Percentiles rank a stretch among this genome's conserved stretches.
Conservation (phyloP, 495 filamentous ascomycete genomes). For the Penicillium cosmopolitanum region DNA sequence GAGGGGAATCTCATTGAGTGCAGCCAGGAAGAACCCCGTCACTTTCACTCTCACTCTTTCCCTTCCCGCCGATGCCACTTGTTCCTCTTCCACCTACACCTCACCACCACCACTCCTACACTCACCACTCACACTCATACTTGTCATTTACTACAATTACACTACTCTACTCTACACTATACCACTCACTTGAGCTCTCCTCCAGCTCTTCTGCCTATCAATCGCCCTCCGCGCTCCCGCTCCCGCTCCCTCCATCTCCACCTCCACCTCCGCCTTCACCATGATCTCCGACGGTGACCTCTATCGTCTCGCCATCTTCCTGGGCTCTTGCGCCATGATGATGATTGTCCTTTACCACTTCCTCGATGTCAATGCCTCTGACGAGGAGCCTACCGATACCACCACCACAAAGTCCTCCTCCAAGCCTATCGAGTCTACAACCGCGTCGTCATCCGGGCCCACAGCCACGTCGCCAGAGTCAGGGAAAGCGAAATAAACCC, state of each 20-base stretch:
- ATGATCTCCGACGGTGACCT: constrained; percentile 90
- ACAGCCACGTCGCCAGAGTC: constrained; percentile 5
- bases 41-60: too few relatives aligned
- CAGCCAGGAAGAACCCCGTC: constrained; percentile 9
- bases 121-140: neutral
- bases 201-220: neutral
- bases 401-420: constrained; percentile 21
- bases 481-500: constrained; percentile 8
- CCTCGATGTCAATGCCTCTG: constrained; percentile 87
- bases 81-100: neutral
- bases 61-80: neutral
- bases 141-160: neutral
- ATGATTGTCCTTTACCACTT: constrained; percentile 96
- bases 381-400: constrained; percentile 40
- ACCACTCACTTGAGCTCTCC: neutral
- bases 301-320: constrained; percentile 86
- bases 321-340: constrained; percentile 89
- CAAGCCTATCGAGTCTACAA: constrained; percentile 28
- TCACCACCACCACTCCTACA: neutral
- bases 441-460: constrained; percentile 11
- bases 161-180: neutral
- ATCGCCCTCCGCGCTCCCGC: neutral
- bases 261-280: constrained; percentile 26
- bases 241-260: neutral
- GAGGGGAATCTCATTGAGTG: neutral